Evolutionary conservation across 306 rosid species (phyloP).

Genomic region (Myrica gale): DNA sequence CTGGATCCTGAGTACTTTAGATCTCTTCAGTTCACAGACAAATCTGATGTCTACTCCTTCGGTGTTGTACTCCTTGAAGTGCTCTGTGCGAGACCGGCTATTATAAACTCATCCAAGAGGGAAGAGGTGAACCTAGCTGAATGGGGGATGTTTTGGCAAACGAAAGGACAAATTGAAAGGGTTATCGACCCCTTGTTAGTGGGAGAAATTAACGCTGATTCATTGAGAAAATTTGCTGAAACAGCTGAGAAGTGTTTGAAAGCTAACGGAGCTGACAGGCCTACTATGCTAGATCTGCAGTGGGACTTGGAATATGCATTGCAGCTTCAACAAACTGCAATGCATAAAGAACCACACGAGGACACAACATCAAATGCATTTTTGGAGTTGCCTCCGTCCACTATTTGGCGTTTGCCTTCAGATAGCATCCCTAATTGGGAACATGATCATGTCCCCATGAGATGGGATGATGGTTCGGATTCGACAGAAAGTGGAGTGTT

Average conservation of each 20-base stretch:
- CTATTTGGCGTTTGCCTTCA: constrained; percentile 35
- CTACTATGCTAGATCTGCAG: constrained; percentile 47
- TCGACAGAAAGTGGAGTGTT: constrained; percentile 28
- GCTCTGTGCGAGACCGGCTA: constrained; percentile 51
- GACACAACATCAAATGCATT: constrained; percentile 35
- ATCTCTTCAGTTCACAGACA: constrained; percentile 47
- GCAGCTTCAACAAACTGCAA: constrained; percentile 46
- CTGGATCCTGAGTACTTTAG: too few relatives aligned
- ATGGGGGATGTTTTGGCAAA: constrained; percentile 48
- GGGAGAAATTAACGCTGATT: constrained; percentile 36
- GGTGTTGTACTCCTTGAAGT: constrained; percentile 60
- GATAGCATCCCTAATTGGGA: constrained; percentile 30
- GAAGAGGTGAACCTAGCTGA: constrained; percentile 50
- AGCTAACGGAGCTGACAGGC: constrained; percentile 44
- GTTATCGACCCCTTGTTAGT: constrained; percentile 43
- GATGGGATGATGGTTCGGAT: constrained; percentile 26
- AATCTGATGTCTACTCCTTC: constrained; percentile 59
- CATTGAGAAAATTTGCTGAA: constrained; percentile 44
- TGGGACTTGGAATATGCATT: constrained; percentile 59
- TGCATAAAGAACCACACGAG: constrained; percentile 24
- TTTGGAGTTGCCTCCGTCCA: constrained; percentile 31
- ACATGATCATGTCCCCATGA: constrained; percentile 22
- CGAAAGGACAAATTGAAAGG: constrained; percentile 34
- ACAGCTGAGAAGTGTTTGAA: constrained; percentile 40
- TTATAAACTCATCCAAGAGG: constrained; percentile 30